These are phyloP conservation scores for Colletotrichum chrysophilum DNA, from an alignment of 2,329 filamentous ascomycete genomes.

Conservation along the genomic window DNA sequence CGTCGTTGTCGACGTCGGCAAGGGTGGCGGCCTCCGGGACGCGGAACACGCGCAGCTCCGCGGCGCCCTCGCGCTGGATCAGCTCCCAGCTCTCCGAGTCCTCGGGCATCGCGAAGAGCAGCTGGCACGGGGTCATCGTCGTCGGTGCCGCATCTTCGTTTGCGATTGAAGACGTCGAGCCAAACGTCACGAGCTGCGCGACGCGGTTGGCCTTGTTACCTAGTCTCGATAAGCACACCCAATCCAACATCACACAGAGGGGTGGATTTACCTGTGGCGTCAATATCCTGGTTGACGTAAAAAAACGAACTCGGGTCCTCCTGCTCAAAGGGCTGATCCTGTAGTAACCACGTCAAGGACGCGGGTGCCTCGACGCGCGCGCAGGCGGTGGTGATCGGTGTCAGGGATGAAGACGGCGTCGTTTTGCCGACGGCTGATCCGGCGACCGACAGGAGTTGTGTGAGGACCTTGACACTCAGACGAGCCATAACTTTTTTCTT, in stretches of 20 bases:
- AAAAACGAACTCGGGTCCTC: slow-evolving; percentile 21
- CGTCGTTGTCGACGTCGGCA: not conserved
- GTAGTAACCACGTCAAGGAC: slow-evolving; percentile 14
- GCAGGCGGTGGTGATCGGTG: not conserved
- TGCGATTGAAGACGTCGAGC: not conserved
- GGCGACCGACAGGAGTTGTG: not conserved
- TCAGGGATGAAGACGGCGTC: not conserved
- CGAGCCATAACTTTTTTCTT: slow-evolving; percentile 9
- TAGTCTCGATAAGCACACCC: not conserved
- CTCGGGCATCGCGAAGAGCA: slow-evolving; percentile 19
- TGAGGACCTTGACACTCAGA: slow-evolving; percentile 11
- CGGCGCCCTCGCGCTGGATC: slow-evolving; percentile 20
- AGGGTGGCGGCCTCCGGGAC: not conserved
- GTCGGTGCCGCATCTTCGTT: not conserved
- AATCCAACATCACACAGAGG: not conserved
- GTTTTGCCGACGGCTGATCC: not conserved
- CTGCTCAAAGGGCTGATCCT: slow-evolving; percentile 20
- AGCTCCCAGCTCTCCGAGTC: slow-evolving; percentile 22
- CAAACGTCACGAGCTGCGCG: slow-evolving; percentile 18
- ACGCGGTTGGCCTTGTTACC: slow-evolving; percentile 19
- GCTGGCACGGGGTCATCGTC: not conserved
- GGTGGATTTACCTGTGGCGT: slow-evolving; percentile 6
- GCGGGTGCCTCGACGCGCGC: slow-evolving; percentile 9
- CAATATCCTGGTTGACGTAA: slow-evolving; percentile 21
- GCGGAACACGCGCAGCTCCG: slow-evolving; percentile 4